Evolutionary conservation across 257 asterid genomes (phyloP).

Genomic region (Solanum arcanum): DNA sequence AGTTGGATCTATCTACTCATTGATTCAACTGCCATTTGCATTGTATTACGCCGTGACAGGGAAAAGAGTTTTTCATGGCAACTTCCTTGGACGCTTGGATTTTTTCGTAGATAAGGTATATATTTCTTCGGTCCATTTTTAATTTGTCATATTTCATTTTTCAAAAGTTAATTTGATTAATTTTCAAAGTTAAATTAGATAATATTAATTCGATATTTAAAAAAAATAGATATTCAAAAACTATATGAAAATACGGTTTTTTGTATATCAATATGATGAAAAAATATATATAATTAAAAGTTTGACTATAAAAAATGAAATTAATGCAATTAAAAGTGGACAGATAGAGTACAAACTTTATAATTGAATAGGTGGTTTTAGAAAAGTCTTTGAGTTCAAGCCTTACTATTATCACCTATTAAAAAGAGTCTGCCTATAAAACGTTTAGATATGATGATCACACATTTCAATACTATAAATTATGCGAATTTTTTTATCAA

Average conservation of each 20-base stretch:
- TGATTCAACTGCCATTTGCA: constrained; percentile 53
- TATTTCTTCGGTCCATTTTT: no score
- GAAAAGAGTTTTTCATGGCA: constrained; percentile 28
- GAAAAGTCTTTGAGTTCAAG: not conserved
- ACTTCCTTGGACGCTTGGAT: constrained; percentile 33
- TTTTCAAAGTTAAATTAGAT: no score
- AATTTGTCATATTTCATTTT: no score
- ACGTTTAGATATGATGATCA: not conserved
- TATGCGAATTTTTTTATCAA: not conserved
- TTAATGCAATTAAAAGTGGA: not conserved
- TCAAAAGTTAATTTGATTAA: not conserved
- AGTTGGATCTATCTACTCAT: constrained; percentile 30
- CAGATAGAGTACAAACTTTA: not conserved
- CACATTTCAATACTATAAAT: not conserved
- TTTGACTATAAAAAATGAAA: no score
- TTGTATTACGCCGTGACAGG: constrained; percentile 18
- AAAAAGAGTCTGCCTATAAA: not conserved
- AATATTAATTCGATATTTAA: no score
- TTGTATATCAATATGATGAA: no score
- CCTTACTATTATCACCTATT: not conserved
- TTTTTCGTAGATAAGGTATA: constrained; percentile 45
- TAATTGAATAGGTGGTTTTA: not conserved
- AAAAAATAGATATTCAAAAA: no score
- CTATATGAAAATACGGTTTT: no score
- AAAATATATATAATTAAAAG: no score